Percentiles rank a stretch among this genome's conserved stretches.
These are phyloP conservation scores for Canariomyces notabilis DNA, from an alignment of 2,329 filamentous ascomycete genomes.

Conservation along the genomic window DNA sequence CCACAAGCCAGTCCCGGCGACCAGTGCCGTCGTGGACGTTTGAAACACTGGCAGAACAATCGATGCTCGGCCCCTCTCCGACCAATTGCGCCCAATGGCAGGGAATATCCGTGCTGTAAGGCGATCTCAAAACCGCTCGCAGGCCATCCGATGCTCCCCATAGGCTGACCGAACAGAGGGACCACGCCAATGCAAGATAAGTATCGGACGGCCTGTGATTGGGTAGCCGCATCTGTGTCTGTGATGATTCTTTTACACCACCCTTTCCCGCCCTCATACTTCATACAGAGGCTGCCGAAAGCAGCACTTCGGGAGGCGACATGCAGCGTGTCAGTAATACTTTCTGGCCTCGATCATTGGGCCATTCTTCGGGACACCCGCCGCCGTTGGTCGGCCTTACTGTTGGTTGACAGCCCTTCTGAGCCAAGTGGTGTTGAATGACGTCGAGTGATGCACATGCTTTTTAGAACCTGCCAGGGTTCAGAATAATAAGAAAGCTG, in stretches of 20 bases:
- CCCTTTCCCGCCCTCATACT: slow-evolving; percentile 16
- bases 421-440: neutral
- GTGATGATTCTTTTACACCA: slow-evolving; percentile 35
- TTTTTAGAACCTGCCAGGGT: neutral
- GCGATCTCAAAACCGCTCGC: slow-evolving; percentile 9
- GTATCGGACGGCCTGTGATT: slow-evolving; percentile 33
- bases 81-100: neutral
- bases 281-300: slow-evolving; percentile 8
- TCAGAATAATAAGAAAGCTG: neutral
- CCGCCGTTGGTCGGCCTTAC: too few relatives aligned
- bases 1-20: neutral
- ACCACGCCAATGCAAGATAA: slow-evolving; percentile 46
- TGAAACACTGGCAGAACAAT: neutral
- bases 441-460: neutral
- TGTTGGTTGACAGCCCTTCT: too few relatives aligned
- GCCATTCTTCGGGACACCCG: too few relatives aligned
- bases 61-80: slow-evolving; percentile 1
- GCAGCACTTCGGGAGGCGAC: neutral
- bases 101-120: slow-evolving; percentile 12
- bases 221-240: slow-evolving; percentile 35
- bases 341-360: too few relatives aligned
- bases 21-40: neutral
- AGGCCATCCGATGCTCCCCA: slow-evolving; percentile 9
- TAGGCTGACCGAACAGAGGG: slow-evolving; percentile 4
- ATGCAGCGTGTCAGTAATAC: too few relatives aligned